Base-by-base conservation (phyloP, 225 moss, liverwort and hornwort genomes). In the Marchantia paleacea region DNA sequence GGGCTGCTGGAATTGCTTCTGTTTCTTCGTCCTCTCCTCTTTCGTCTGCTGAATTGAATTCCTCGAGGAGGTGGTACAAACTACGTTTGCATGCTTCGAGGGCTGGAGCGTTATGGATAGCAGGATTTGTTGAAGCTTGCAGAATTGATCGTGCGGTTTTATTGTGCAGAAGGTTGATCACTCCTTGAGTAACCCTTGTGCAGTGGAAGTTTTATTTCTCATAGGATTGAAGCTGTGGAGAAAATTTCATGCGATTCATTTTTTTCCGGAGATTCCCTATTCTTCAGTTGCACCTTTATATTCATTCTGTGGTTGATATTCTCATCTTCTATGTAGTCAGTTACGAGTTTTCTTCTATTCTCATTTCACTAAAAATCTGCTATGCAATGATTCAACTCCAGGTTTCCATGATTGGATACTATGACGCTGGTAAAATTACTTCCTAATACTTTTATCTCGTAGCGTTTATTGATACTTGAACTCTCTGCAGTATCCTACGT, bases 111-210 rank as follows among this genome's bases (percentile, higher is more conserved):
- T 84, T 87, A 53, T 87, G 87, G 87, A 68, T 85, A 9, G 61
- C 82, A 52, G 87, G 87, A 69, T 87, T 87, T 69, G 75, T 65
- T 51, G 87, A 87, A 79, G 87, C 87, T 75, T 87, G 87, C 84
- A 82, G 84, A 69, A 71, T 87, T 75, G 69, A 85, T 65, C 76
- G 82, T 61, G 80, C 82, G 49, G 64, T 87, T 50, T 69, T 54
- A 12, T 72, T 80, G 20, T 84, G 81, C 30, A 82, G 72, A 75
- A 80, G 83, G 86, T 86, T 77, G 47, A 48, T 70, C 16, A 74
- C 52, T 12, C 25, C 10, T 12, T 55, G 26, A 29, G 29, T 52
- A 55, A 3, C 74, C 30, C 72, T 15, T 30, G 7, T 39, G 1
- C 68, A 25, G 25, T 39, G 39, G 18, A 18, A 15, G 69, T 8